Percentiles rank a stretch among this genome's conserved stretches.
These are phyloP conservation scores for Podaxis sp. DNA, from an alignment of 768 basidiomycete species.

Conservation along the genomic window DNA sequence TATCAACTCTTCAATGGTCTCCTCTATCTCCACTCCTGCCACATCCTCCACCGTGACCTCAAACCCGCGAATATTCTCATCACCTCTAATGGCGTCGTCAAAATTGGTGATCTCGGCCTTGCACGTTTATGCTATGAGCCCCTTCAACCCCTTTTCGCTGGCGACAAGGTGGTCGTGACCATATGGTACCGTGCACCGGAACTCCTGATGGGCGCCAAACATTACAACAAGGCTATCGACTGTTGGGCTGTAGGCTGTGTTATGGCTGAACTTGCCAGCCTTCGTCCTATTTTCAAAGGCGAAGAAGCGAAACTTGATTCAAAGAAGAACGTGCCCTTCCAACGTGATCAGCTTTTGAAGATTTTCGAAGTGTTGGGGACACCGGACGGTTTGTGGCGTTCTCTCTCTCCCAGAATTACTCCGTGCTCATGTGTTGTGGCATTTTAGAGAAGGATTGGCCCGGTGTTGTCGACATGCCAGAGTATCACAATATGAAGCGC, in stretches of 20 bases:
- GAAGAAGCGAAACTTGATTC: conserved; percentile 97
- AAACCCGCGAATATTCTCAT: conserved; percentile 99
- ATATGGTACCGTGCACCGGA: conserved; percentile 99
- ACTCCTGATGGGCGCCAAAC: conserved; percentile 91
- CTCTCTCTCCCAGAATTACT: neutral
- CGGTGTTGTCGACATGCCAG: conserved; percentile 78
- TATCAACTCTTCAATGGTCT: conserved; percentile 95
- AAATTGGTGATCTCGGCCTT: conserved; percentile 97
- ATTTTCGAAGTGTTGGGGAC: conserved; percentile 96
- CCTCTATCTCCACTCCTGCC: conserved; percentile 89
- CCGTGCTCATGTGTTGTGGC: neutral
- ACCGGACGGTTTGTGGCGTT: conserved; percentile 61
- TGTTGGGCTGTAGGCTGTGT: conserved; percentile 99
- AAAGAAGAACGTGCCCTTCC: conserved; percentile 97
- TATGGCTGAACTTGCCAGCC: conserved; percentile 88
- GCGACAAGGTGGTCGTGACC: conserved; percentile 98
- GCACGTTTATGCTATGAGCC: conserved; percentile 90
- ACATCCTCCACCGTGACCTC: conserved; percentile 95
- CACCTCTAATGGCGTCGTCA: conserved; percentile 81
- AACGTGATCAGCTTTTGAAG: conserved; percentile 89
- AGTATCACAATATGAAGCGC: conserved; percentile 78
- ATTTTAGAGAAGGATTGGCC: conserved; percentile 82
- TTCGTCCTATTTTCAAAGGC: conserved; percentile 97
- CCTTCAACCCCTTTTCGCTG: conserved; percentile 84
- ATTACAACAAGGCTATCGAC: conserved; percentile 96